phyloP scores from a whole-genome alignment of 352 stramenopile genomes.

The Globisporangium perplexum region DNA sequence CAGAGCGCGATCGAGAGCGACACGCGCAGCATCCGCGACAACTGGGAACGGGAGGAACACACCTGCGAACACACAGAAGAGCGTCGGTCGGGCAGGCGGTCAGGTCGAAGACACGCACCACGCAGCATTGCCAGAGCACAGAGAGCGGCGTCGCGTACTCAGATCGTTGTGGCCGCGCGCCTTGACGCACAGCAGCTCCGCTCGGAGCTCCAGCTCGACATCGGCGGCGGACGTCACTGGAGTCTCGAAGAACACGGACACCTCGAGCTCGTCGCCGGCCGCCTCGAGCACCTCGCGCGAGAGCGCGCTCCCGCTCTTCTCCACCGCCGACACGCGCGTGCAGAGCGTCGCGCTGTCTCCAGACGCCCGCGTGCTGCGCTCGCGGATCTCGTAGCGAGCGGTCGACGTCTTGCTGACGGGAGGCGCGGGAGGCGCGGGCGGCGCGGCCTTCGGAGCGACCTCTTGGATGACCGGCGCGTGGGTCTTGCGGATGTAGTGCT shows the following conservation, averaged over 20 bases:
- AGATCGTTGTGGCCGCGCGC: conserved; percentile 40
- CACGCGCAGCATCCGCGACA: conserved; percentile 19
- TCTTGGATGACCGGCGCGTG: conserved; percentile 72
- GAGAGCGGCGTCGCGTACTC: conserved; percentile 23
- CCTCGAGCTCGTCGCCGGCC: conserved; percentile 25
- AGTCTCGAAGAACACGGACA: conserved; percentile 35
- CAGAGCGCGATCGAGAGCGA: conserved; percentile 23
- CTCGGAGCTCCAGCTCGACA: conserved; percentile 42
- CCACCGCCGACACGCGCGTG: conserved; percentile 23
- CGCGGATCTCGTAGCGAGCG: conserved; percentile 32
- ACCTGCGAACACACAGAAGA: conserved; percentile 13
- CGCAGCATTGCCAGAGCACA: background rate
- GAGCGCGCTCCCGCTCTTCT: conserved; percentile 31
- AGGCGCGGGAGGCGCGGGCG: too few relatives aligned
- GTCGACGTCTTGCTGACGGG: conserved; percentile 23
- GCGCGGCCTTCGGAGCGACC: conserved; percentile 16
- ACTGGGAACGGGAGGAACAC: conserved; percentile 72
- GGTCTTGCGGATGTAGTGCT: conserved; percentile 77
- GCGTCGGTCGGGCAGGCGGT: background rate
- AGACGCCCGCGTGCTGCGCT: conserved; percentile 7
- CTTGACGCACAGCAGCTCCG: conserved; percentile 47
- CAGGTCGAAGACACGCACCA: background rate
- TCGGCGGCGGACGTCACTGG: conserved; percentile 21
- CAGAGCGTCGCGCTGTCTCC: conserved; percentile 14
- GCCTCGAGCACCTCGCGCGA: conserved; percentile 34